A percentile compares a stretch with the other conserved stretches of the same genome.
Evolutionary conservation across 805 yeast genomes (phyloP).

Genomic region (Candida vartiovaarae): DNA sequence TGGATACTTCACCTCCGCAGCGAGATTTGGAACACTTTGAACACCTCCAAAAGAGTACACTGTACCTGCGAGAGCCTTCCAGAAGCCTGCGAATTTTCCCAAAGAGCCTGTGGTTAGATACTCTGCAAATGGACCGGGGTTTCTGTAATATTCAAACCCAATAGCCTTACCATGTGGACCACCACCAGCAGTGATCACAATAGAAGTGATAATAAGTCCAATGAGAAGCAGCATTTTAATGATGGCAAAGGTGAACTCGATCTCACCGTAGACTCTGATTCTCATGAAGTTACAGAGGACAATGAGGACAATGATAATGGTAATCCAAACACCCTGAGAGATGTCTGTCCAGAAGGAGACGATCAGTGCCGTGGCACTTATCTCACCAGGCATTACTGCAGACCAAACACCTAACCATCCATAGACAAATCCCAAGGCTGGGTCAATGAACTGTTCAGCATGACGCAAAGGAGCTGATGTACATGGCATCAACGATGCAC

Average conservation of each 20-base stretch:
- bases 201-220: constrained; percentile 49
- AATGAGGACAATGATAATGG: constrained; percentile 32
- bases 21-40: constrained; percentile 47
- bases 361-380: constrained; percentile 40
- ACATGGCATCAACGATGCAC: constrained; percentile 31
- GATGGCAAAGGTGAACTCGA: constrained; percentile 48
- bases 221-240: constrained; percentile 55
- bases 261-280: constrained; percentile 40
- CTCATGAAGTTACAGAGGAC: constrained; percentile 29
- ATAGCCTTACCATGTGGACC: constrained; percentile 38
- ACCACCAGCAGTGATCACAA: constrained; percentile 56
- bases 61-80: constrained; percentile 51
- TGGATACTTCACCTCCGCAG: constrained; percentile 50
- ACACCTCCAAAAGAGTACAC: constrained; percentile 55
- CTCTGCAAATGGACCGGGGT: constrained; percentile 26
- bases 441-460: constrained; percentile 34
- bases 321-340: constrained; percentile 39
- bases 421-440: constrained; percentile 38
- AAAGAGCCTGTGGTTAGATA: constrained; percentile 28
- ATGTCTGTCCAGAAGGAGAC: constrained; percentile 39
- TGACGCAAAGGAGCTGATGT: constrained; percentile 32
- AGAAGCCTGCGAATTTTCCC: constrained; percentile 55
- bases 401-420: constrained; percentile 39
- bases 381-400: constrained; percentile 35
- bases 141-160: constrained; percentile 31